phyloP scores from a whole-genome alignment of 2,329 filamentous ascomycete species.

The Cucurbitaria berberidis region DNA sequence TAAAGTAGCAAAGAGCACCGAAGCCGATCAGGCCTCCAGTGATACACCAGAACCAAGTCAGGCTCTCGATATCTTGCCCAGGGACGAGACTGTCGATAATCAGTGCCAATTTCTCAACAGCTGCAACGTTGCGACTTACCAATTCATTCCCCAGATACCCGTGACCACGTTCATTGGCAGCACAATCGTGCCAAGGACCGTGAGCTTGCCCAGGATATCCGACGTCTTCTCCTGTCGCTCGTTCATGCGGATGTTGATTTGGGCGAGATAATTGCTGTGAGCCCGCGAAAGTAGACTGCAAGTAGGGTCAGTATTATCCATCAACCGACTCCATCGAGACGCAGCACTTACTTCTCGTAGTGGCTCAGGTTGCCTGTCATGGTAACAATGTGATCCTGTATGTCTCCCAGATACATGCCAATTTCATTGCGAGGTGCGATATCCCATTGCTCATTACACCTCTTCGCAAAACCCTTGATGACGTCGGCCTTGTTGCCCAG shows the following conservation, averaged over 20 bases:
- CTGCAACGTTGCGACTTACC: constrained; percentile 20
- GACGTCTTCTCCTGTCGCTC: constrained; percentile 95
- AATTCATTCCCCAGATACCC: constrained; percentile 97
- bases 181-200: constrained; percentile 94
- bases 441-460: constrained; percentile 98
- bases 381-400: constrained; percentile 98
- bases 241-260: constrained; percentile 99
- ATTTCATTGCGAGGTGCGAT: constrained; percentile 95
- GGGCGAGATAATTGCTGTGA: constrained; percentile 96
- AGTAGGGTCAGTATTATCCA: constrained; percentile 17
- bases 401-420: constrained; percentile 95
- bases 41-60: constrained; percentile 60
- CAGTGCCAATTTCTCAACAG: constrained; percentile 3
- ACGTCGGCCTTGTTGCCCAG: constrained; percentile 98
- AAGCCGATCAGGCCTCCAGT: constrained; percentile 80
- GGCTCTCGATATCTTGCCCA: constrained; percentile 80
- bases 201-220: constrained; percentile 92
- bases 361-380: constrained; percentile 97
- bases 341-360: constrained; percentile 81
- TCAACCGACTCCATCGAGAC: neutral
- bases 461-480: constrained; percentile 98
- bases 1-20: constrained; percentile 77
- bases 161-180: constrained; percentile 99
- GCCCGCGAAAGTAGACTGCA: constrained; percentile 83
- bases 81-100: constrained; percentile 69